Evolutionary conservation across 192 early-diverging fungal species (phyloP).

Genomic region (Coemansia sp.): DNA sequence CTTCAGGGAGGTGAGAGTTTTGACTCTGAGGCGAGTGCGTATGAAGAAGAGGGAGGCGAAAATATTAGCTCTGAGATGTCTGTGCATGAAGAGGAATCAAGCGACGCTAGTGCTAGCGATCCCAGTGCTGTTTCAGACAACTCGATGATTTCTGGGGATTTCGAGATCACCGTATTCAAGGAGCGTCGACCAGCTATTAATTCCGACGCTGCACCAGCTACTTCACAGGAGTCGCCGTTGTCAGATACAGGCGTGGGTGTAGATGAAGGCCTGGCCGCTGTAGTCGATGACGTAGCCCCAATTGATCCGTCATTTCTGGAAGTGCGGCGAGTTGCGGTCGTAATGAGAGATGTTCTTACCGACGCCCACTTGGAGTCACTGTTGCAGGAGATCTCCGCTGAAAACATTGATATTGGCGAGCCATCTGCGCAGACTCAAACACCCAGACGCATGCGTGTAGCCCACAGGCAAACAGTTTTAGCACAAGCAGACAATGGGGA

Average conservation of each 20-base stretch:
- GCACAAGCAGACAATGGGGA: constrained; percentile 4
- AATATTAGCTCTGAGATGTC: neutral
- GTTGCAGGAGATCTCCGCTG: constrained; percentile 20
- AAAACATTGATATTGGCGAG: constrained; percentile 25
- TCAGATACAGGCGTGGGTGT: neutral
- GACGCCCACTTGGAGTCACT: constrained; percentile 30
- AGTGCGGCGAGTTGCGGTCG: constrained; percentile 34
- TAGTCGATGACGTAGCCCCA: constrained; percentile 1
- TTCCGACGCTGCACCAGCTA: neutral
- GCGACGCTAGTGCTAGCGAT: neutral
- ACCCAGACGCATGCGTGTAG: constrained; percentile 13
- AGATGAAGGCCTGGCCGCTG: neutral
- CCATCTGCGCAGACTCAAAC: constrained; percentile 7
- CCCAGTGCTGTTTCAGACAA: neutral
- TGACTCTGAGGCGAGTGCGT: neutral
- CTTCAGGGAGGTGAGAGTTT: neutral
- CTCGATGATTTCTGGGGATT: constrained; percentile 12
- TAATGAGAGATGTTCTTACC: constrained; percentile 23
- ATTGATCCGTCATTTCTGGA: constrained; percentile 44
- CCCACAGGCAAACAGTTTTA: neutral
- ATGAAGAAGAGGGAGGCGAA: neutral
- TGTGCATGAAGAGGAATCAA: neutral
- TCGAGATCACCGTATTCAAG: constrained; percentile 37
- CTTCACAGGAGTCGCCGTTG: neutral
- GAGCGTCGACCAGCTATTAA: neutral